phyloP scores from a whole-genome alignment of 140 eudicot genomes.

The Oenanthe javanica region DNA sequence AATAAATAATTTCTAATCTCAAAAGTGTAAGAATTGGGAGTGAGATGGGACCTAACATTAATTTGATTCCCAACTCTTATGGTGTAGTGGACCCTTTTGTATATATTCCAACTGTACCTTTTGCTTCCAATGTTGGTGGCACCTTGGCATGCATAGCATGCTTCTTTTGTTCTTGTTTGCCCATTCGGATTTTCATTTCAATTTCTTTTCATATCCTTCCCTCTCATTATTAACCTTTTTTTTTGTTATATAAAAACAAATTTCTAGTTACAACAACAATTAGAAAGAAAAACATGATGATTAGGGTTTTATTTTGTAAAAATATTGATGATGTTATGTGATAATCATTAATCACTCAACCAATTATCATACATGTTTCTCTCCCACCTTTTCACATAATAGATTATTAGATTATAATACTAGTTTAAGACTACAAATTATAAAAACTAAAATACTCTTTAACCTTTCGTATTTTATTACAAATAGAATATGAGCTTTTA shows the following conservation, averaged over 20 bases:
- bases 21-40: constrained; percentile 1
- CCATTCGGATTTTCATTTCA: neutral
- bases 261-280: neutral
- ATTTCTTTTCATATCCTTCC: neutral
- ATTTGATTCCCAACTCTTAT: neutral
- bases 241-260: neutral
- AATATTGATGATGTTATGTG: neutral
- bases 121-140: constrained; percentile 16
- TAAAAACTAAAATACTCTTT: too few relatives aligned
- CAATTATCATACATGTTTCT: too few relatives aligned
- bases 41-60: constrained; percentile 2
- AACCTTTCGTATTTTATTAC: too few relatives aligned
- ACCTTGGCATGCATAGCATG: constrained; percentile 2
- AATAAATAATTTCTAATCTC: neutral
- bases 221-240: neutral
- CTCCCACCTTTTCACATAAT: too few relatives aligned
- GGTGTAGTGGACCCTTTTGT: neutral
- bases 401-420: too few relatives aligned
- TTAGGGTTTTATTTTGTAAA: neutral
- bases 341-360: neutral
- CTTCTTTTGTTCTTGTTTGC: constrained; percentile 6
- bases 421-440: too few relatives aligned
- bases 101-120: constrained; percentile 8
- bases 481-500: too few relatives aligned
- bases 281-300: neutral